phyloP scores from a whole-genome alignment of 805 yeast species.

The Blastobotrys peoriensis region DNA sequence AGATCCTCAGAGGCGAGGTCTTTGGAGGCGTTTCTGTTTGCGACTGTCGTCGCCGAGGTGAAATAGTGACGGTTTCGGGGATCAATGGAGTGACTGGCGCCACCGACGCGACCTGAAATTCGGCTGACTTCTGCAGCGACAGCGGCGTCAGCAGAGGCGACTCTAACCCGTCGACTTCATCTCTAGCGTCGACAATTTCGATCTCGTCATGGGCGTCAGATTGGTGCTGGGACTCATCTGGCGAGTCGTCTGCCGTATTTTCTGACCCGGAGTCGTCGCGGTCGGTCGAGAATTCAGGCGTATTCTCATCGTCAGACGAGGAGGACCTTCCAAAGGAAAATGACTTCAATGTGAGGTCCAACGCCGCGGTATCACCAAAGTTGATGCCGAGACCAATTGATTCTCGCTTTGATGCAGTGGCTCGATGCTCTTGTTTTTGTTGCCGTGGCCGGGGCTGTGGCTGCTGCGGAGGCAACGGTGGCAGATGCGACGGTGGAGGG shows the following conservation, averaged over 20 bases:
- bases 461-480: neutral
- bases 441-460: neutral
- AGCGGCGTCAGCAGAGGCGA: neutral
- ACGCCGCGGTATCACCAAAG: neutral
- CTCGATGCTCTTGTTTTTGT: neutral
- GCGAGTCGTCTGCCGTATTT: neutral
- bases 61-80: neutral
- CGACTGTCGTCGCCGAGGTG: neutral
- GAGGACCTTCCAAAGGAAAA: neutral
- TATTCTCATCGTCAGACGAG: neutral
- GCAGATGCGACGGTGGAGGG: neutral
- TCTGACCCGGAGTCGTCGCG: neutral
- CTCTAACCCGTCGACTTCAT: neutral
- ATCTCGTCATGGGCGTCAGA: neutral
- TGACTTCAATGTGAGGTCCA: conserved; percentile 1
- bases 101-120: neutral
- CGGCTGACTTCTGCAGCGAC: neutral
- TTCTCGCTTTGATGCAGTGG: neutral
- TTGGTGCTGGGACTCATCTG: neutral
- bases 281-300: neutral
- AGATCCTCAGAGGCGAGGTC: neutral
- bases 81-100: neutral
- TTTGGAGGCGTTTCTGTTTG: neutral
- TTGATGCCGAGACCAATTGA: conserved; percentile 2
- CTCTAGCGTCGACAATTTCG: neutral